Base-by-base conservation (phyloP, 345 rosid genomes). In the Turritis glabra region DNA sequence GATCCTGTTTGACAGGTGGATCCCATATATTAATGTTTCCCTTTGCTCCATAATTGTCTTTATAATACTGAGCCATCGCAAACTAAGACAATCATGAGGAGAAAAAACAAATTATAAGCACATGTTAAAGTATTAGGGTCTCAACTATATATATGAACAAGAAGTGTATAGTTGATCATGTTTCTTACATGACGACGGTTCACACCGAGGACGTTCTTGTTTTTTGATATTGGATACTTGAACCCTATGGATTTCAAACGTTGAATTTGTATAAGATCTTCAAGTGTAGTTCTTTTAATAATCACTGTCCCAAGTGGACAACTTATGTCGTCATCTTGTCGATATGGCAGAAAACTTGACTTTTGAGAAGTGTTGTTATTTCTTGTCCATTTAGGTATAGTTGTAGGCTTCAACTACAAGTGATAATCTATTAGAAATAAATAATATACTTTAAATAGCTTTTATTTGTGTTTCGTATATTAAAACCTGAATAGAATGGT, bases 271-370 rank as follows among this genome's bases (percentile, higher is more conserved):
- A 43, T 64, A 40, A 73, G 77, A 54, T 73, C 72, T 54, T 63
- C 55, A 38, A 27, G 61, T 73, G 62, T 64, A 41, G 43, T 40
- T 29, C 70, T 26, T 53, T 64, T 73, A 26, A 64, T 21, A 63
- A 51, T 40, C 63, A 73, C 77, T 51, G 71, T 61, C 64, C 77
- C 77, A 37, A n/a, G 38, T 63, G 71, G 71, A 38, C 77, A 73
- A 40, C 11, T 29, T 40, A 52, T 40, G 33, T 64, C 2, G 12
- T 15, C 64, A 5, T 73, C 52, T 61, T 30, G 17, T 41, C 0
- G 64, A 73, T 22, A 43, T 17, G 69, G 53, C 14, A 55, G 32
- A 3, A 46, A 53, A 8, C 27, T 32, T 19, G 57, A 10, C 25
- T 44, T 19, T 21, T 46, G 30, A 29, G 5, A 64, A 54, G 44